Conservation (phyloP, 2,329 filamentous ascomycete genomes). For the Ophiostoma montium region DNA sequence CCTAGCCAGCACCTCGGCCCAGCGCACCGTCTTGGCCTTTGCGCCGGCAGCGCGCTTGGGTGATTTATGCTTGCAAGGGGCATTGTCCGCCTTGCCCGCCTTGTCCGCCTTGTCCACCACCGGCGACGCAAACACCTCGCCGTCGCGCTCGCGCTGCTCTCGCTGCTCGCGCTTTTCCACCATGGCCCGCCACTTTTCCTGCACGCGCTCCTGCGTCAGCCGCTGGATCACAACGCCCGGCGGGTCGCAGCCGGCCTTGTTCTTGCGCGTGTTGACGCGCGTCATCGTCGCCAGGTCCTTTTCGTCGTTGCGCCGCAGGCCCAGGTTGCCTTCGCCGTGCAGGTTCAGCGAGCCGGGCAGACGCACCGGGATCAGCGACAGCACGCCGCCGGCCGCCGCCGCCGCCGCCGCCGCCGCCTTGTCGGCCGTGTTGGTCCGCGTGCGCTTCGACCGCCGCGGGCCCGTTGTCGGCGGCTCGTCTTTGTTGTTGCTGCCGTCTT, state of each 20-base stretch:
- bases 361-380: constrained; percentile 20
- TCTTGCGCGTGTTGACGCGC: constrained; percentile 30
- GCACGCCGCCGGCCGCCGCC: constrained; percentile 16
- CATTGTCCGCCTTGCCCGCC: not conserved
- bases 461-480: not conserved
- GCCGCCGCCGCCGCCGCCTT: constrained; percentile 8
- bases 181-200: constrained; percentile 2
- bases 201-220: constrained; percentile 15
- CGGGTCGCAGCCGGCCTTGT: constrained; percentile 25
- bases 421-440: constrained; percentile 13
- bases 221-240: constrained; percentile 19
- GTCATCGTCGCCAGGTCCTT: constrained; percentile 29
- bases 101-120: not conserved
- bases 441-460: constrained; percentile 8
- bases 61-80: not conserved
- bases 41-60: too few species aligned
- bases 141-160: constrained; percentile 10
- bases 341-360: constrained; percentile 19
- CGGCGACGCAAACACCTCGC: constrained; percentile 16
- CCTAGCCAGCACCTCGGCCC: constrained; percentile 20
- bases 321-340: constrained; percentile 15
- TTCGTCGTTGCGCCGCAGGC: constrained; percentile 21
- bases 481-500: not conserved
- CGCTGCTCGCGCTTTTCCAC: constrained; percentile 10
- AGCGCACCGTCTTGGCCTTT: constrained; percentile 16